Base-by-base conservation (phyloP, 179 eudicot species). In the Carnegiea gigantea region DNA sequence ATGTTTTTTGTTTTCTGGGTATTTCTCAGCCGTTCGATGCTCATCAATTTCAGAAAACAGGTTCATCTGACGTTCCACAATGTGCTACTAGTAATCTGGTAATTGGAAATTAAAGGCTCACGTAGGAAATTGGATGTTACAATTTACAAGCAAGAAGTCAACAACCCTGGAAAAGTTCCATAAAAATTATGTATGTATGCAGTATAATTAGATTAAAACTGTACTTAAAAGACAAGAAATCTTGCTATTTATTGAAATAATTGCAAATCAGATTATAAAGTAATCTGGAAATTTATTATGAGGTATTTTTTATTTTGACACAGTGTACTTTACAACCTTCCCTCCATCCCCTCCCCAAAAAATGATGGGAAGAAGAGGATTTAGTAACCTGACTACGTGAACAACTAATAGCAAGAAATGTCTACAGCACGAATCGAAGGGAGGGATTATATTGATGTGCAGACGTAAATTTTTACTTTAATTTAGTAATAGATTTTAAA, bases 201-300 rank as follows among this genome's bases (percentile, higher is more conserved):
- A 33, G 36, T 33, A 2, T 53, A 0, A 53, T 53, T 53, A 53
- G 17, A 53, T 53, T 53, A 20, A 60, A 60, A 60, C 26, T 21
- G 67, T 44, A 18, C 48, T 36, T 17, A 38, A 74, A n/a, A 46
- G 5, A 9, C 33, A 44, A 44, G 6, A n/a, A 33, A n/a, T 74
- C 44, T 11, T 46, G 59, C 33, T 74, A 74, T n/a, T 72, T 74
- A 23, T 44, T 24, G 59, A 74, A 74, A 46, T 26, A 74, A 74
- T 46, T 74, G 28, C 5, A 13, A 24, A 10, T 9, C 8, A 65
- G 36, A 65, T 9, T 26, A 65, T 24, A 17, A 26, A 23, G 26
- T 23, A 60, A 60, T 60, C 21, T n/a, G 7, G 11, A 1, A 23
- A 26, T 26, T 65, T 65, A 65, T 65, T 26, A 23, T 33, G 36